Conservation (phyloP, 768 basidiomycete genomes). For the Leccinellum luteum region DNA sequence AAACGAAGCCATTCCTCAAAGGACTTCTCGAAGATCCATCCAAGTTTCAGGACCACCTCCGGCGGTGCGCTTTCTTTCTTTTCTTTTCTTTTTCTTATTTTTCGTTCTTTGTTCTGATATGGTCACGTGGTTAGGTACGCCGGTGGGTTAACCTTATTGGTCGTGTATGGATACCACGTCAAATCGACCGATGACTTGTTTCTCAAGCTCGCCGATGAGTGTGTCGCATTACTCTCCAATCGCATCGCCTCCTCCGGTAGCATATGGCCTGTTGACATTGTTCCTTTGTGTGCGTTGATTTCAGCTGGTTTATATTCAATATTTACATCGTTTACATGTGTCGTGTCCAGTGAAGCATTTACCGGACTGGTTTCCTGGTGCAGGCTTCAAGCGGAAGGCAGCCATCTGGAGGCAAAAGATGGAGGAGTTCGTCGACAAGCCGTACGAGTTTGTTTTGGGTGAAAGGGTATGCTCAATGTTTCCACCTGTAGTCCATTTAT, state of each 20-base stretch:
- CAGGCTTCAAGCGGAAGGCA: constrained; percentile 63
- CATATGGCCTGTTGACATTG: constrained; percentile 41
- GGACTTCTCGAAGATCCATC: constrained; percentile 46
- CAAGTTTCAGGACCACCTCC: constrained; percentile 35
- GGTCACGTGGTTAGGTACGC: constrained; percentile 37
- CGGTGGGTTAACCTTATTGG: constrained; percentile 53
- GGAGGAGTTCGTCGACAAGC: constrained; percentile 60
- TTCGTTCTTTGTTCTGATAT: constrained; percentile 16
- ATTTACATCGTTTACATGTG: not conserved
- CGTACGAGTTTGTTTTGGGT: constrained; percentile 56
- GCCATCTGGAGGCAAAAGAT: constrained; percentile 59
- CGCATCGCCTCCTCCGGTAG: constrained; percentile 42
- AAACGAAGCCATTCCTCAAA: constrained; percentile 56
- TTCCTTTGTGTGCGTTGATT: constrained; percentile 33
- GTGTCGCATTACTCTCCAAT: constrained; percentile 41
- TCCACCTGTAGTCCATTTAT: not conserved
- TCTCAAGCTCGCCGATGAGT: constrained; percentile 42
- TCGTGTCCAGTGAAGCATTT: constrained; percentile 45
- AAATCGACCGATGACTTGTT: constrained; percentile 39
- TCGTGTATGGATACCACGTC: constrained; percentile 61
- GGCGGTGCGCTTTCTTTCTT: constrained; percentile 25
- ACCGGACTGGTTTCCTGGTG: constrained; percentile 67
- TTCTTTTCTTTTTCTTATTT: not conserved
- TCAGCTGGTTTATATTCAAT: too few species aligned
- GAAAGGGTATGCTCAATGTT: constrained; percentile 44